Base-by-base conservation (phyloP, 148 eudicot species). In the Nepenthes mirabilis region DNA sequence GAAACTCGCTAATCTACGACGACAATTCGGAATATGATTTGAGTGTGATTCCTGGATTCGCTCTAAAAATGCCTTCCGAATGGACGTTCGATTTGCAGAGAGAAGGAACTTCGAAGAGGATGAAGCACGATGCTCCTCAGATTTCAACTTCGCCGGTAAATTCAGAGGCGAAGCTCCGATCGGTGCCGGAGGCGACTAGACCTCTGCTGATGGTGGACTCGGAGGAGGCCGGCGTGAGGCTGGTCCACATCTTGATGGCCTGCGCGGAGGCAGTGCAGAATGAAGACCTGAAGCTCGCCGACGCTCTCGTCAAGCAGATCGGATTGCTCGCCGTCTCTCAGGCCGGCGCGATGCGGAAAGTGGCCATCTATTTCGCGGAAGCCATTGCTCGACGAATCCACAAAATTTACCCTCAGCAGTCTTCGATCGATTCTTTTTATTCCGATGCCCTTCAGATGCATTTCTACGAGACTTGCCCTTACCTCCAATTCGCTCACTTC, bases 401-500 rank as follows among this genome's bases (percentile, higher is more conserved):
- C 77, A 80, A 80, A 47, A 63, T 91, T 14, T 72, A 68, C 37
- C 86, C 94, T 0, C 74, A 65, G 4, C 83, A 43, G 2, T 64
- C 67, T 2, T 11, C 67, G 40, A 5, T 45, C 59, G 67, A 55
- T 43, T 34, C 59, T 2, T 55, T 51, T 9, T 54, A 69, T 23
- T 70, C 83, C 9, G 93, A 91, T 52, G 47, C 69, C 9, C 70
- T 88, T 0, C 85, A 88, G 72, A 81, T 77, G 82, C 94, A 91
- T 70, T 91, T 91, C 47, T 91, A 91, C 57, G 98, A 91, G 59
- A 68, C 86, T 0, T 79, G 86, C 36, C 98, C 98, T 0, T 88
- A 91, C 51, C 68, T 91, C 2, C 85, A 91, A 70, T 91, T 91
- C 62, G 98, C 98, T 0, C 98, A 91, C 64, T 91, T 91, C 61